A percentile compares a stretch with the other conserved stretches of the same genome.
phyloP scores from a whole-genome alignment of 768 basidiomycete species.

The Gyrodon lividus region DNA sequence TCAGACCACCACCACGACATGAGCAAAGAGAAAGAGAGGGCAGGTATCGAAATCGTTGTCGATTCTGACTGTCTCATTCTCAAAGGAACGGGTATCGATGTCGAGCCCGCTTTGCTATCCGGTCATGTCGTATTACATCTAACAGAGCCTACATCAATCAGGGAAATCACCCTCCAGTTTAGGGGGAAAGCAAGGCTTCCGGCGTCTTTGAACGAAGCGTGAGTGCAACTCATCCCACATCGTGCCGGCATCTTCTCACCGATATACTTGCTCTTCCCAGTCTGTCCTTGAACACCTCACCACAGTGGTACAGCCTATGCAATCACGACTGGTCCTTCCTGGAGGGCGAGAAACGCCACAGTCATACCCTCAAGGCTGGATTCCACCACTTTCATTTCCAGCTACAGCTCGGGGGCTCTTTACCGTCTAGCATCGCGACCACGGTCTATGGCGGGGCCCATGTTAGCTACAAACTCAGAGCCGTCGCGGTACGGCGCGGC shows the following conservation, averaged over 20 bases:
- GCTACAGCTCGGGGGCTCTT: conserved; percentile 77
- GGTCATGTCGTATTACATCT: conserved; percentile 82
- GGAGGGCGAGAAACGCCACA: conserved; percentile 72
- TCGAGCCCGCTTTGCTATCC: conserved; percentile 77
- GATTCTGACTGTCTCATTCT: conserved; percentile 69
- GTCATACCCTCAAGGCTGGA: conserved; percentile 94
- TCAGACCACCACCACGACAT: conserved; percentile 37
- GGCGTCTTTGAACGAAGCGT: conserved; percentile 56
- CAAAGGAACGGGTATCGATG: conserved; percentile 77
- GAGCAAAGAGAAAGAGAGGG: conserved; percentile 44
- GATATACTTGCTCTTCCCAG: conserved; percentile 6
- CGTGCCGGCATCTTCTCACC: conserved; percentile 6
- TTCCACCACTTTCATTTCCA: conserved; percentile 92
- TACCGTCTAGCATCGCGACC: conserved; percentile 76
- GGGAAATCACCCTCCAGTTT: conserved; percentile 82
- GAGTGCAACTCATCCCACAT: conserved; percentile 28
- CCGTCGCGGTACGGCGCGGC: conserved; percentile 75
- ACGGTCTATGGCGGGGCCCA: conserved; percentile 55
- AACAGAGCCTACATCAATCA: conserved; percentile 77
- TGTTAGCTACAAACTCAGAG: conserved; percentile 88
- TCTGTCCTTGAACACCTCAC: conserved; percentile 27
- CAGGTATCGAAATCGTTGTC: conserved; percentile 75
- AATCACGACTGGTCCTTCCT: conserved; percentile 93
- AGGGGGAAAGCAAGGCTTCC: conserved; percentile 80
- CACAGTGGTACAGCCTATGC: conserved; percentile 62